These are phyloP conservation scores for Hypholoma fasciculare DNA, from an alignment of 768 basidiomycete species.

Conservation along the genomic window DNA sequence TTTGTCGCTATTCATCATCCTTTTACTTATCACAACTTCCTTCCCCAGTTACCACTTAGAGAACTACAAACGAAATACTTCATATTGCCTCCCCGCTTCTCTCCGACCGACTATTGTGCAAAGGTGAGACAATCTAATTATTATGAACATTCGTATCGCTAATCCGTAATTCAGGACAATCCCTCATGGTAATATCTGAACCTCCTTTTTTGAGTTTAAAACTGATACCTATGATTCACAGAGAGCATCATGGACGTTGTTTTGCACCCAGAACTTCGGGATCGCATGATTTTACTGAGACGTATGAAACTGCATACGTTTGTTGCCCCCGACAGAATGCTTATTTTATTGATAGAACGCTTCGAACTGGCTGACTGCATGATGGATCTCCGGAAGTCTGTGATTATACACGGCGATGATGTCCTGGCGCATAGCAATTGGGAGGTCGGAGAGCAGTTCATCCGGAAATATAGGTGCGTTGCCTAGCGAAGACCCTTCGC, in stretches of 20 bases:
- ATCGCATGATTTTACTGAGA: conserved; percentile 86
- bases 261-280: conserved; percentile 85
- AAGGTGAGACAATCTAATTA: conserved; percentile 41
- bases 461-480: conserved; percentile 78
- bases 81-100: conserved; percentile 87
- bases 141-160: conserved; percentile 6
- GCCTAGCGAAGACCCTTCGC: neutral
- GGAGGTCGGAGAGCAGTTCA: conserved; percentile 85
- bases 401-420: conserved; percentile 88
- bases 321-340: neutral
- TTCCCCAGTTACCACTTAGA: conserved; percentile 80
- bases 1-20: neutral
- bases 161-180: conserved; percentile 54
- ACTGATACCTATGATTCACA: conserved; percentile 26
- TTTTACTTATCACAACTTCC: neutral
- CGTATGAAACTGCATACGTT: conserved; percentile 42
- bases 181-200: conserved; percentile 64
- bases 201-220: conserved; percentile 6
- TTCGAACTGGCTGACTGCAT: conserved; percentile 82
- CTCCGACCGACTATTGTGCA: conserved; percentile 89
- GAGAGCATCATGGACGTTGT: conserved; percentile 92
- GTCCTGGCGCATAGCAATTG: conserved; percentile 88
- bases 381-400: conserved; percentile 64
- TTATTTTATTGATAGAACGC: conserved; percentile 46
- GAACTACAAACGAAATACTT: conserved; percentile 82